Evolutionary conservation across 768 basidiomycete genomes (phyloP).

Genomic region (Wakefieldia striispora): DNA sequence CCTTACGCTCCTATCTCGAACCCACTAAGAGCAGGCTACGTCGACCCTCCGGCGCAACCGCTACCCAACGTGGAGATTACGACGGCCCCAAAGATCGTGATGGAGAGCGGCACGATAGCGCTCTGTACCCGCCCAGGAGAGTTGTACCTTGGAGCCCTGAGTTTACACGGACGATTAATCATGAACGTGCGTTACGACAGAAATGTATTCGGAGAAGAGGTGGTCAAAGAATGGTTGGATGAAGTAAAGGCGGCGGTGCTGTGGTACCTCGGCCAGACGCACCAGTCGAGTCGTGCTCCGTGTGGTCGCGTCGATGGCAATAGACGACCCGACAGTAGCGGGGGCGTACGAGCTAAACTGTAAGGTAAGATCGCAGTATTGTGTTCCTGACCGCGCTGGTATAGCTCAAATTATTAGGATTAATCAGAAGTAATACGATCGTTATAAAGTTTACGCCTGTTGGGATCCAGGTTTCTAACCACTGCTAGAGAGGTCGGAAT

Average conservation of each 20-base stretch:
- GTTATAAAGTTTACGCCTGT: too few species aligned
- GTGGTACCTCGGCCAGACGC: slow-evolving; percentile 29
- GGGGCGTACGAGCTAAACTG: too few species aligned
- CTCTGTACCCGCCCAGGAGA: slow-evolving; percentile 46
- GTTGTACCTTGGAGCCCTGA: slow-evolving; percentile 42
- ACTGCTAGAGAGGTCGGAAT: too few species aligned
- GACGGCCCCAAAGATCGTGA: slow-evolving; percentile 7
- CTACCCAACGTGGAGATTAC: too few species aligned
- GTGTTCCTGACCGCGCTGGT: too few species aligned
- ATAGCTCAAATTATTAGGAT: too few species aligned
- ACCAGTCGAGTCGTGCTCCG: neutral
- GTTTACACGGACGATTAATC: slow-evolving; percentile 28
- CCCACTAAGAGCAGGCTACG: slow-evolving; percentile 9
- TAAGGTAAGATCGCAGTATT: too few species aligned
- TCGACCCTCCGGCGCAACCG: neutral
- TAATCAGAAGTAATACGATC: too few species aligned
- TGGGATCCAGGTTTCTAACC: too few species aligned
- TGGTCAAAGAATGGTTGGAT: slow-evolving; percentile 46
- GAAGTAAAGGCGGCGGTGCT: slow-evolving; percentile 38
- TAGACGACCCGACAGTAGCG: too few species aligned
- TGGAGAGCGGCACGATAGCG: slow-evolving; percentile 8
- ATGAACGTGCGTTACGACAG: slow-evolving; percentile 40
- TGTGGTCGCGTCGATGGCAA: too few species aligned
- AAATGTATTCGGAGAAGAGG: slow-evolving; percentile 42
- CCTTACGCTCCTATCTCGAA: slow-evolving; percentile 14